Conservation (phyloP, 768 basidiomycete genomes). For the Dioszegia crocea region DNA sequence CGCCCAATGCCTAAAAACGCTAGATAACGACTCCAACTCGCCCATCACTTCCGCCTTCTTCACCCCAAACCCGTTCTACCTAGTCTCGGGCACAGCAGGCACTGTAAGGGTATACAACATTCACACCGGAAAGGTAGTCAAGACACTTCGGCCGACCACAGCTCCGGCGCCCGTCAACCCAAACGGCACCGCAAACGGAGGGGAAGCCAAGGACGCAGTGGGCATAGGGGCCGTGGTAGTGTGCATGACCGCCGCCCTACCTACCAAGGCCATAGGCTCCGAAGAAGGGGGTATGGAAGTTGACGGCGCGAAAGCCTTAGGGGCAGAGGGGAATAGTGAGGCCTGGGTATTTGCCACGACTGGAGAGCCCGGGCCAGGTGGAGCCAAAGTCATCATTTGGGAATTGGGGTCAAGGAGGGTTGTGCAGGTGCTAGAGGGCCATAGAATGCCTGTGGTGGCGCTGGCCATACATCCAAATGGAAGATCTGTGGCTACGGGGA, state of each 20-base stretch:
- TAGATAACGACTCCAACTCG: slow-evolving; percentile 87
- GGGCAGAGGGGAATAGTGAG: slow-evolving; percentile 5
- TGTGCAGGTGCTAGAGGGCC: slow-evolving; percentile 56
- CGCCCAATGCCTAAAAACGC: slow-evolving; percentile 93
- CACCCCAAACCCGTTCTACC: slow-evolving; percentile 84
- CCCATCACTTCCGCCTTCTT: slow-evolving; percentile 87
- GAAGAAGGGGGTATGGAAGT: slow-evolving; percentile 50
- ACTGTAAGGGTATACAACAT: slow-evolving; percentile 93
- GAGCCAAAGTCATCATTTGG: slow-evolving; percentile 82
- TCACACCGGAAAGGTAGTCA: slow-evolving; percentile 81
- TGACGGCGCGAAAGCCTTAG: not conserved
- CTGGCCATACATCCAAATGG: slow-evolving; percentile 70
- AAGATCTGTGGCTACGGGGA: slow-evolving; percentile 77
- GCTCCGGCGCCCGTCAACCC: not conserved
- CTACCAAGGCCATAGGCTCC: not conserved
- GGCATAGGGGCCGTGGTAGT: not conserved
- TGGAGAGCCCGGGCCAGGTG: slow-evolving; percentile 66
- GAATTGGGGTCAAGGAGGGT: slow-evolving; percentile 77
- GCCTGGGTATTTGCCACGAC: slow-evolving; percentile 62
- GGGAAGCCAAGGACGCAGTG: not conserved
- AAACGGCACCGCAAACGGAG: not conserved
- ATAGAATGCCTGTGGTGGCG: slow-evolving; percentile 73
- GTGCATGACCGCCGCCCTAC: not conserved
- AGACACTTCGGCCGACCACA: slow-evolving; percentile 57
- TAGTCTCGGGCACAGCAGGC: slow-evolving; percentile 88